Evolutionary conservation across 2,329 filamentous ascomycete species (phyloP).

Genomic region (Aurifilum marmelostoma): DNA sequence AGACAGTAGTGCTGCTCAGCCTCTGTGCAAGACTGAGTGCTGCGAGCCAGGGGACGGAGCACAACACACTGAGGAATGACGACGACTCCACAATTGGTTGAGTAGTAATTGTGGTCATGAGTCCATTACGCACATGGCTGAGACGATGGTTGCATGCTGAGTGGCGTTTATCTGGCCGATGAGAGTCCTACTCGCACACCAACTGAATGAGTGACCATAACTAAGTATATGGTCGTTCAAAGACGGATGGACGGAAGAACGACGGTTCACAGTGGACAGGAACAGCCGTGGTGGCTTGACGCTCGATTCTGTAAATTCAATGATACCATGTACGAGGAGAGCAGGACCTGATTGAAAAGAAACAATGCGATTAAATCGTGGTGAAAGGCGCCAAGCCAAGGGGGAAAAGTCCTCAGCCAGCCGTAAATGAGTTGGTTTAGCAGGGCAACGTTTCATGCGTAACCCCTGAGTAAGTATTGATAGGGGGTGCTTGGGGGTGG

Average conservation of each 20-base stretch:
- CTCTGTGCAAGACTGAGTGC: slow-evolving; percentile 82
- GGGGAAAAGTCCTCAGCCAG: background rate
- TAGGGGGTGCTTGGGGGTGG: background rate
- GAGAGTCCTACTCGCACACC: background rate
- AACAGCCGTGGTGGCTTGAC: background rate
- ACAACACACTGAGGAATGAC: slow-evolving; percentile 61
- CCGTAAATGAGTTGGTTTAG: background rate
- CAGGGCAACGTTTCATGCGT: background rate
- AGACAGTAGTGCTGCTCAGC: slow-evolving; percentile 91
- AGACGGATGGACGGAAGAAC: background rate
- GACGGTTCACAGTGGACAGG: background rate
- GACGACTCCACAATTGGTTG: slow-evolving; percentile 47
- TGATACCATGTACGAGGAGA: slow-evolving; percentile 21
- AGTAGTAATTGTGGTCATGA: background rate
- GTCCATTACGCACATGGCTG: background rate
- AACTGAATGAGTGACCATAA: background rate
- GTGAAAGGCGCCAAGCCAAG: background rate
- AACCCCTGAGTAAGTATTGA: slow-evolving; percentile 2
- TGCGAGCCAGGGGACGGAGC: slow-evolving; percentile 76
- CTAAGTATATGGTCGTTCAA: slow-evolving; percentile 1
- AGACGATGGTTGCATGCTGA: slow-evolving; percentile 13
- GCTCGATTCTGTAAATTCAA: slow-evolving; percentile 20
- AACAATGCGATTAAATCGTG: background rate
- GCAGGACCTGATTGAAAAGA: background rate
- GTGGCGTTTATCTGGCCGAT: slow-evolving; percentile 16